Conservation (phyloP, 2,329 filamentous ascomycete species). For the Mollisiaceae sp. region DNA sequence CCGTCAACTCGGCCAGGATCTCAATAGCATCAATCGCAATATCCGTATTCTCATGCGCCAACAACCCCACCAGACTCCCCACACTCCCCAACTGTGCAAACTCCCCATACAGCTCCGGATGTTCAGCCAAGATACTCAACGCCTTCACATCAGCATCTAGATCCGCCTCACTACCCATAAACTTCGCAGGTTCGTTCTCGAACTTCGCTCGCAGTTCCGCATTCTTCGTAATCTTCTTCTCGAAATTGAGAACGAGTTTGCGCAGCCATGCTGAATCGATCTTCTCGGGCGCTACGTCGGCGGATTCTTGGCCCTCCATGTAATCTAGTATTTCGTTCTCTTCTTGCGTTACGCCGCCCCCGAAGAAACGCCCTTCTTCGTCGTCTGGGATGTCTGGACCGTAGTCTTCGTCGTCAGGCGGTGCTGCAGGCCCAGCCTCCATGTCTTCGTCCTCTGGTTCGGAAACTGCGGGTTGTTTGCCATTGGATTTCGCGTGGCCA, state of each 20-base stretch:
- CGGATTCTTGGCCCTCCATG: constrained; percentile 70
- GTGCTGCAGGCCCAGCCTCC: constrained; percentile 57
- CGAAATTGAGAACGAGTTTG: constrained; percentile 80
- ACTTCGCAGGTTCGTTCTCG: constrained; percentile 79
- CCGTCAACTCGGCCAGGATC: constrained; percentile 87
- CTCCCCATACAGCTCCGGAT: constrained; percentile 81
- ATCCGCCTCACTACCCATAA: constrained; percentile 86
- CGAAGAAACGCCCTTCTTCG: constrained; percentile 95
- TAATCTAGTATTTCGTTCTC: constrained; percentile 88
- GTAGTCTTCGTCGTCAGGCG: constrained; percentile 60
- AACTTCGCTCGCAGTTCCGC: constrained; percentile 86
- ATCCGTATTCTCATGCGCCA: constrained; percentile 96
- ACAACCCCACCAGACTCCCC: constrained; percentile 75
- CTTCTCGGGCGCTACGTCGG: constrained; percentile 63
- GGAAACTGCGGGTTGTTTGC: constrained; percentile 40
- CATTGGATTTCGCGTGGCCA: constrained; percentile 46
- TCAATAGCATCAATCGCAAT: constrained; percentile 92
- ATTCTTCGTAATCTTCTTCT: constrained; percentile 90
- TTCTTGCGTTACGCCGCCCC: constrained; percentile 81
- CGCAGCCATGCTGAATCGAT: constrained; percentile 86
- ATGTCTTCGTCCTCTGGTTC: constrained; percentile 49
- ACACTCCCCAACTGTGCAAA: constrained; percentile 78
- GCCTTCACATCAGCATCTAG: constrained; percentile 87
- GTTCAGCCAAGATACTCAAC: constrained; percentile 84
- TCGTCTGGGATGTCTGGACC: constrained; percentile 67